Evolutionary conservation across 768 basidiomycete genomes (phyloP).

Genomic region (Psilocybe azurescens): DNA sequence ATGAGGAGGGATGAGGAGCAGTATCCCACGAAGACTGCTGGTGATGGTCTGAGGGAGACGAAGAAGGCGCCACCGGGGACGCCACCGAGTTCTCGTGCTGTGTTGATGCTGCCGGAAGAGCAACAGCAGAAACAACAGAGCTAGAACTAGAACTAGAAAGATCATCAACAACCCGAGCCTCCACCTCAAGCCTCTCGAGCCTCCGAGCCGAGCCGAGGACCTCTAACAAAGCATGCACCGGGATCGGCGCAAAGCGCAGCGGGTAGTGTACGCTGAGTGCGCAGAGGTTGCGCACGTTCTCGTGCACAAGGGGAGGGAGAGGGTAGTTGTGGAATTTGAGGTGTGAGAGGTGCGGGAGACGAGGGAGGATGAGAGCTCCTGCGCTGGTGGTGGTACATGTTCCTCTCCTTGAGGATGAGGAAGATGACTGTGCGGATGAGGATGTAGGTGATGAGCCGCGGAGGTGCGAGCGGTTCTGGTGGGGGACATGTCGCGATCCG

Average conservation of each 20-base stretch:
- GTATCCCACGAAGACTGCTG: no score
- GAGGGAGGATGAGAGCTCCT: constrained; percentile 8
- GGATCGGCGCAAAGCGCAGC: constrained; percentile 22
- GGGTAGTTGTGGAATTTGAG: constrained; percentile 21
- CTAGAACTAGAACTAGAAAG: no score
- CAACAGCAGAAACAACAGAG: no score
- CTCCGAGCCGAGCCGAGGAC: constrained; percentile 9
- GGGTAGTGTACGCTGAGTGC: constrained; percentile 17
- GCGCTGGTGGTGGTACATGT: not conserved
- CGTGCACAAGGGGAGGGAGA: constrained; percentile 5
- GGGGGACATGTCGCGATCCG: not conserved
- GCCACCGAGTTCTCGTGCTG: no score
- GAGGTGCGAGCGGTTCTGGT: no score
- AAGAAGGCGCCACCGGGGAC: no score
- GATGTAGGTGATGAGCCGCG: not conserved
- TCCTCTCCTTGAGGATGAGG: not conserved
- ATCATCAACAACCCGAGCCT: constrained; percentile 13
- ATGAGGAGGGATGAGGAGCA: no score
- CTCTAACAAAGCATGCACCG: constrained; percentile 8
- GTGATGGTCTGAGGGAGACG: no score
- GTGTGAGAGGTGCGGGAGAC: constrained; percentile 15
- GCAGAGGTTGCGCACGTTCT: constrained; percentile 12
- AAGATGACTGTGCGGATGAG: no score
- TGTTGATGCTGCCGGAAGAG: no score
- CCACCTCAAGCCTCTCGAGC: constrained; percentile 20